Conservation (phyloP, 2,329 filamentous ascomycete species). For the Seiridium cupressi region DNA sequence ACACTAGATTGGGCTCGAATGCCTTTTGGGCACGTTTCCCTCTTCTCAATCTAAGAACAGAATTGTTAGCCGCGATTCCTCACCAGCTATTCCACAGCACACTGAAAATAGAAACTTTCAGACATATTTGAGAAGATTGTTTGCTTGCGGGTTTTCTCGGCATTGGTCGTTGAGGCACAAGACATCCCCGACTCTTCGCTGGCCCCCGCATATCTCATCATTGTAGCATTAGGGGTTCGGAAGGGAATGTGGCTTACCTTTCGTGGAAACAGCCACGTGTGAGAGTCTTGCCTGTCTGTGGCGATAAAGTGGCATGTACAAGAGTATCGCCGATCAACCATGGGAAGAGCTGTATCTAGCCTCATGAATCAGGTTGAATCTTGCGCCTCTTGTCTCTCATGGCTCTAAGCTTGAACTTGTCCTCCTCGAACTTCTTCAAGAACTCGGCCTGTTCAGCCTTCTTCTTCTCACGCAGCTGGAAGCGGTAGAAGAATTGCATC, state of each 20-base stretch:
- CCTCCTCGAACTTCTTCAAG: constrained; percentile 72
- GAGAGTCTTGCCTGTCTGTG: not conserved
- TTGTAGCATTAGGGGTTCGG: not conserved
- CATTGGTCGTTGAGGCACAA: constrained; percentile 34
- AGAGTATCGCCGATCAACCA: not conserved
- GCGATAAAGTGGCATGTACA: not conserved
- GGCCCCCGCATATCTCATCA: constrained; percentile 55
- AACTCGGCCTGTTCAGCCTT: constrained; percentile 72
- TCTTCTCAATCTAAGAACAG: not conserved
- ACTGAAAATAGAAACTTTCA: constrained; percentile 35
- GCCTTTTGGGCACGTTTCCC: not conserved
- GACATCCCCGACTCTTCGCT: constrained; percentile 36
- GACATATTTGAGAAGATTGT: constrained; percentile 65
- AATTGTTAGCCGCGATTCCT: not conserved
- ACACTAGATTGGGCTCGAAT: too few species aligned
- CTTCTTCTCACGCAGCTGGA: constrained; percentile 76
- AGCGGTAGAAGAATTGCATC: constrained; percentile 75
- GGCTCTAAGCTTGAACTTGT: constrained; percentile 67
- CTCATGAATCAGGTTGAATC: constrained; percentile 50
- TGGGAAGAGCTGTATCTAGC: constrained; percentile 7
- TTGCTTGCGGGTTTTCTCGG: constrained; percentile 62
- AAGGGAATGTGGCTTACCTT: not conserved
- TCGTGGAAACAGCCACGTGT: not conserved
- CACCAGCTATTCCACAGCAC: not conserved
- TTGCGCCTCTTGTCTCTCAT: constrained; percentile 68